phyloP scores from a whole-genome alignment of 108 stramenopile species.

The Cyclostephanos invisitatus region DNA sequence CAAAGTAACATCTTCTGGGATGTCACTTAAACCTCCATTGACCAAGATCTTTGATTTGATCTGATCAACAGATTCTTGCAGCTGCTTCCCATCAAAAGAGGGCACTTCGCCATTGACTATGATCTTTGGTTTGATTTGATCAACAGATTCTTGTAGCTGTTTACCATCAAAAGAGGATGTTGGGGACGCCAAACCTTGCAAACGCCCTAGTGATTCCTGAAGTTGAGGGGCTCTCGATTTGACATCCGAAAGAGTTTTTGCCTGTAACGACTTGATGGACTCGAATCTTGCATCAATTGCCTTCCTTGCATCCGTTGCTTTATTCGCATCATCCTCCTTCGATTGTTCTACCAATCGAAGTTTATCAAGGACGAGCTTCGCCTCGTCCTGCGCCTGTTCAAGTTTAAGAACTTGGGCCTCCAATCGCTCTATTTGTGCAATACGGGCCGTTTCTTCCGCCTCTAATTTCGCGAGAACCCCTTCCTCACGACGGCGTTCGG shows the following conservation, averaged over 20 bases:
- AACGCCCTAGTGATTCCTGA: background rate
- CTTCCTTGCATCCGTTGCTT: constrained; percentile 8
- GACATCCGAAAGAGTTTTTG: constrained; percentile 4
- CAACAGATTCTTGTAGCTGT: background rate
- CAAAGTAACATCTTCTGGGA: constrained; percentile 6
- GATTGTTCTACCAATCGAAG: background rate
- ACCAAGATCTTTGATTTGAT: background rate
- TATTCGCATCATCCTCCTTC: constrained; percentile 6
- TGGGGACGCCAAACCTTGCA: background rate
- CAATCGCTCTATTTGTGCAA: background rate
- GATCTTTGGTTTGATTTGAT: background rate
- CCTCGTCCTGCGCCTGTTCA: background rate
- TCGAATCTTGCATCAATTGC: constrained; percentile 2
- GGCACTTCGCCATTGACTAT: background rate
- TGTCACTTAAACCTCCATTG: background rate
- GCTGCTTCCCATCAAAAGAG: background rate
- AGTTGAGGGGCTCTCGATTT: constrained; percentile 1
- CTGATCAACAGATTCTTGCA: constrained; percentile 3
- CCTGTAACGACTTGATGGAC: constrained; percentile 2
- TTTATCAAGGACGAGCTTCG: background rate
- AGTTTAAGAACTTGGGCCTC: constrained; percentile 10
- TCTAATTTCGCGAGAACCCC: background rate
- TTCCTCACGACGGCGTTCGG: constrained; percentile 6
- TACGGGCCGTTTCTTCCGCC: constrained; percentile 7
- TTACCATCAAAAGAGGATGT: background rate